Conservation (phyloP, 2,329 filamentous ascomycete species). For the Sporothrix luriei region DNA sequence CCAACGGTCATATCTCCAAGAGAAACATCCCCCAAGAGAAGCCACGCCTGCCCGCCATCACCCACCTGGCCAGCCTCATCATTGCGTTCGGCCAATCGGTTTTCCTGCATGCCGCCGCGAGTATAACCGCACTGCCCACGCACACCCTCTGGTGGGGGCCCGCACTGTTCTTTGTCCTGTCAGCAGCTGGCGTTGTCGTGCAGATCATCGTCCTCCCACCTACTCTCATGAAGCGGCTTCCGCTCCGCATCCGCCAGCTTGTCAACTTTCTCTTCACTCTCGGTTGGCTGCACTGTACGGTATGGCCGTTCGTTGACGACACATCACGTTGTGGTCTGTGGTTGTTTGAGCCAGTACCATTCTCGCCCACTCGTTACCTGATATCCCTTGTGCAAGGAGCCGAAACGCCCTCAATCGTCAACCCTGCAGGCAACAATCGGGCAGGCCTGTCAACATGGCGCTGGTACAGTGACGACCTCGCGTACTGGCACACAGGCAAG, state of each 20-base stretch:
- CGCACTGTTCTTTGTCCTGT: slow-evolving; percentile 70
- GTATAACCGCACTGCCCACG: slow-evolving; percentile 62
- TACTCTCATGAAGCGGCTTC: slow-evolving; percentile 42
- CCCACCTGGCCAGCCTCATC: slow-evolving; percentile 35
- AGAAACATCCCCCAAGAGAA: not conserved
- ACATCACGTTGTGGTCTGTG: slow-evolving; percentile 73
- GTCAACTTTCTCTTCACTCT: slow-evolving; percentile 66
- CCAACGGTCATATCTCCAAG: not conserved
- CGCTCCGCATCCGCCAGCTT: slow-evolving; percentile 46
- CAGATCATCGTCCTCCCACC: slow-evolving; percentile 51
- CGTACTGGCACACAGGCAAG: slow-evolving; percentile 59
- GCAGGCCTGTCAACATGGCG: slow-evolving; percentile 59
- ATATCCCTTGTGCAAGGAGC: not conserved
- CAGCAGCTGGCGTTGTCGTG: slow-evolving; percentile 65
- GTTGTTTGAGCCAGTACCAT: slow-evolving; percentile 78
- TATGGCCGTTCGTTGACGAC: slow-evolving; percentile 71
- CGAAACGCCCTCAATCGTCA: slow-evolving; percentile 52
- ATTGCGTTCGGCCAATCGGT: slow-evolving; percentile 69
- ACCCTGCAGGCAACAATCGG: slow-evolving; percentile 54
- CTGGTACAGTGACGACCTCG: slow-evolving; percentile 60
- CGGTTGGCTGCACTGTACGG: slow-evolving; percentile 69
- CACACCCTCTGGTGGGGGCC: slow-evolving; percentile 56
- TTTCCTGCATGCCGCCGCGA: slow-evolving; percentile 70
- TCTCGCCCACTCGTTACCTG: slow-evolving; percentile 69
- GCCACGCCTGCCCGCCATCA: slow-evolving; percentile 37